Evolutionary conservation across 441 rosid genomes (phyloP).

Genomic region (Gossypium lobatum): DNA sequence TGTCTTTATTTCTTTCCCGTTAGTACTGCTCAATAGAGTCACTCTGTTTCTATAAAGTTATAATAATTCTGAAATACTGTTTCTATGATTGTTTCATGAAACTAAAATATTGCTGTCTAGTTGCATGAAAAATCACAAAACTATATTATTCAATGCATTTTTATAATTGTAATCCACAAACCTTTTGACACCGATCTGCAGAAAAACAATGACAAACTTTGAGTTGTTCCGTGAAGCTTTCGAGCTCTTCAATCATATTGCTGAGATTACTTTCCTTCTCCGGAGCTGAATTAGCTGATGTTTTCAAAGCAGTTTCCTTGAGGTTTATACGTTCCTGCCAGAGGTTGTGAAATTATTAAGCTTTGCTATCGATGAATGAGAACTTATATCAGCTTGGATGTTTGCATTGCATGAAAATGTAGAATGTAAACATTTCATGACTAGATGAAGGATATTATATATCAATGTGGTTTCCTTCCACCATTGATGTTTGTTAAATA

Average conservation of each 20-base stretch:
- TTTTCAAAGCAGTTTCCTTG: slow-evolving; percentile 7
- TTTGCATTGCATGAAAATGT: not conserved
- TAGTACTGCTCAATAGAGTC: not conserved
- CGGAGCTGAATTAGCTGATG: not conserved
- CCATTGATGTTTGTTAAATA: not conserved
- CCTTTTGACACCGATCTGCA: slow-evolving; percentile 16
- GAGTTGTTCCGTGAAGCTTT: slow-evolving; percentile 25
- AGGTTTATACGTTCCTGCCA: slow-evolving; percentile 13
- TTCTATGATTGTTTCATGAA: not conserved
- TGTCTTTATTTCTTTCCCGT: not conserved
- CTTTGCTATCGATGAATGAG: slow-evolving; percentile 1
- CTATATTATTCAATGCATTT: not conserved
- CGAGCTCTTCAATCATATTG: slow-evolving; percentile 21
- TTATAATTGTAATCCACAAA: not conserved
- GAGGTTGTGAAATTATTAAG: slow-evolving; percentile 3
- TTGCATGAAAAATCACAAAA: not conserved
- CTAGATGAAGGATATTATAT: not conserved
- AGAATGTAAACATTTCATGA: not conserved
- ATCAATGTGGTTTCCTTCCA: not conserved
- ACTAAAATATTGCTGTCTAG: slow-evolving; percentile 1
- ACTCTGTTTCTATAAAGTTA: not conserved
- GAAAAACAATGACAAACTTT: slow-evolving; percentile 5
- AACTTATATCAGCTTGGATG: not conserved
- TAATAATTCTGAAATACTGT: not conserved
- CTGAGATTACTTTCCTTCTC: slow-evolving; percentile 17